Conservation (phyloP, 305 asterid species). For the Solanum hybrid region DNA sequence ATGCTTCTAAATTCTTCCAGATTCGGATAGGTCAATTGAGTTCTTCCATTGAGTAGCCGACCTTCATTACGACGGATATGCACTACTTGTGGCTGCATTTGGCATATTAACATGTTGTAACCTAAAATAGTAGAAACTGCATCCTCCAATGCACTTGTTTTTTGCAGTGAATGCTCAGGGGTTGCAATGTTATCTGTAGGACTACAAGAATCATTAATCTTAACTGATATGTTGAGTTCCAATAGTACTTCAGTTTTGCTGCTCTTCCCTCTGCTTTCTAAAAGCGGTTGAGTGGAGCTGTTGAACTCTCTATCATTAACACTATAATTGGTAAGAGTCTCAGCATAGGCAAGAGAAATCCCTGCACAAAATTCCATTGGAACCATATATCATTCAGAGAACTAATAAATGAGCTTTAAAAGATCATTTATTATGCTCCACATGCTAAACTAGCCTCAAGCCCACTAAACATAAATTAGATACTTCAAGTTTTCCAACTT, state of each 20-base stretch:
- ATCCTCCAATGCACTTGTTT: constrained; percentile 42
- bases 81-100: constrained; percentile 20
- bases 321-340: constrained; percentile 24
- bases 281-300: constrained; percentile 23
- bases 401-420: not conserved
- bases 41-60: constrained; percentile 32
- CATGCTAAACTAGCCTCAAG: not conserved
- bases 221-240: constrained; percentile 30
- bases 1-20: constrained; percentile 72
- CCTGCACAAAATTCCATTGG: constrained; percentile 45
- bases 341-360: constrained; percentile 28
- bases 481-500: not conserved
- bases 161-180: constrained; percentile 26
- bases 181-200: constrained; percentile 11
- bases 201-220: constrained; percentile 19
- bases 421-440: not conserved
- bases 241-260: constrained; percentile 13
- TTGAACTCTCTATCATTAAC: constrained; percentile 19
- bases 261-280: constrained; percentile 26
- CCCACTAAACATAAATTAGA: not conserved
- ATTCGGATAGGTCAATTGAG: constrained; percentile 51
- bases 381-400: not conserved
- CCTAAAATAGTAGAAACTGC: constrained; percentile 42
- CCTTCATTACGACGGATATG: constrained; percentile 16
- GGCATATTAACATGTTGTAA: constrained; percentile 38